Percentiles rank a stretch among this genome's conserved stretches.
phyloP scores from a whole-genome alignment of 306 rosid genomes.

The Pueraria montana region DNA sequence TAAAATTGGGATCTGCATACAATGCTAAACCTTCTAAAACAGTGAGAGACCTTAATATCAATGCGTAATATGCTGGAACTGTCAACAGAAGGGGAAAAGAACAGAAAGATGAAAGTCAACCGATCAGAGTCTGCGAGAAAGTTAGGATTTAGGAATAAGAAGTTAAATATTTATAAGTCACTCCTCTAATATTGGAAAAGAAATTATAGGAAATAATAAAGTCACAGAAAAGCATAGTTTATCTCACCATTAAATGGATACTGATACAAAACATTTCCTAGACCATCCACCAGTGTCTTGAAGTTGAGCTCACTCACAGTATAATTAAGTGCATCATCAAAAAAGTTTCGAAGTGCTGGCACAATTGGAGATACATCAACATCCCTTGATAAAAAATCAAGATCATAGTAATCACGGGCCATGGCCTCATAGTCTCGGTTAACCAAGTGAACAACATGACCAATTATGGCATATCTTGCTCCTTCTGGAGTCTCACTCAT shows the following conservation, averaged over 20 bases:
- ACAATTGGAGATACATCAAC: conserved; percentile 92
- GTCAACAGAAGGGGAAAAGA: conserved; percentile 49
- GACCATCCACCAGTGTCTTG: conserved; percentile 93
- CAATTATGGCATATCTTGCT: conserved; percentile 89
- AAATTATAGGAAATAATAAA: conserved; percentile 20
- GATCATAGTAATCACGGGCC: conserved; percentile 95
- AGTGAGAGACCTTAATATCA: conserved; percentile 92
- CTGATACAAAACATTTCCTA: conserved; percentile 89
- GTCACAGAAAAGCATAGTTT: conserved; percentile 13
- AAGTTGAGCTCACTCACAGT: conserved; percentile 96
- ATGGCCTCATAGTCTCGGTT: conserved; percentile 98
- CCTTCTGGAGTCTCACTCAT: conserved; percentile 99
- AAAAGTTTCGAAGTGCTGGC: conserved; percentile 85
- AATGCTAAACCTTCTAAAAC: conserved; percentile 96
- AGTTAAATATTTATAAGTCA: conserved; percentile 29
- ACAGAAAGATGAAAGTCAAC: conserved; percentile 38
- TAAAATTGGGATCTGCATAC: conserved; percentile 95
- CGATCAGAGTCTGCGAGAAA: conserved; percentile 48
- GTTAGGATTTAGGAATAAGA: conserved; percentile 29
- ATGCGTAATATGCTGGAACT: conserved; percentile 97
- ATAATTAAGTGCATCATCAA: conserved; percentile 87
- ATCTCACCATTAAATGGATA: conserved; percentile 95
- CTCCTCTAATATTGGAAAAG: conserved; percentile 30
- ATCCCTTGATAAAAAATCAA: conserved; percentile 84
- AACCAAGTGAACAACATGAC: conserved; percentile 98